Evolutionary conservation across 192 early-diverging fungal genomes (phyloP).

Genomic region (Backusella morwellensis): DNA sequence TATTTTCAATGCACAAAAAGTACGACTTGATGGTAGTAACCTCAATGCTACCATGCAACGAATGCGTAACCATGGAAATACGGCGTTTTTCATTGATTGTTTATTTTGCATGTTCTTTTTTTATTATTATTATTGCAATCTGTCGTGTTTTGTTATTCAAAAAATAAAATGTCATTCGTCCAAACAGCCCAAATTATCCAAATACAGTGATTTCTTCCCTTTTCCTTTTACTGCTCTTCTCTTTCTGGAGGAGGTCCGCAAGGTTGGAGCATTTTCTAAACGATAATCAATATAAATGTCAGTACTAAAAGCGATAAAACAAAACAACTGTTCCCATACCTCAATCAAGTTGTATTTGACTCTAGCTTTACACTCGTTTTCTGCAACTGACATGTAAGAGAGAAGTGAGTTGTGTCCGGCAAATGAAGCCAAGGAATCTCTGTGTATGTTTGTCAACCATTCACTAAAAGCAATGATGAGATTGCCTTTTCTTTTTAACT

Average conservation of each 20-base stretch:
- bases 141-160: too few relatives aligned
- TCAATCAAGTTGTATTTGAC: conserved; percentile 74
- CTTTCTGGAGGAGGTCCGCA: conserved; percentile 57
- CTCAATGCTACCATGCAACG: too few relatives aligned
- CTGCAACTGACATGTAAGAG: conserved; percentile 80
- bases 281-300: neutral
- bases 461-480: conserved; percentile 54
- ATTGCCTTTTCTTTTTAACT: neutral
- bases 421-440: conserved; percentile 78
- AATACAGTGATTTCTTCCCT: neutral
- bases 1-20: too few relatives aligned
- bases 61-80: too few relatives aligned
- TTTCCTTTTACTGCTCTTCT: conserved; percentile 37
- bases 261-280: conserved; percentile 68
- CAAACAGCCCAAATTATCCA: too few relatives aligned
- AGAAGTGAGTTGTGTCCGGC: conserved; percentile 78
- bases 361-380: conserved; percentile 80
- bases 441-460: conserved; percentile 82
- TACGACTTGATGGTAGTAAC: too few relatives aligned
- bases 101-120: too few relatives aligned
- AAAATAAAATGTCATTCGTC: too few relatives aligned
- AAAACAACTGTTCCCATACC: conserved; percentile 39
- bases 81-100: neutral
- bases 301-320: neutral
- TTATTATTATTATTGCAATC: too few relatives aligned